Base-by-base conservation (phyloP, 2,329 filamentous ascomycete species). In the Colletotrichum agaves region DNA sequence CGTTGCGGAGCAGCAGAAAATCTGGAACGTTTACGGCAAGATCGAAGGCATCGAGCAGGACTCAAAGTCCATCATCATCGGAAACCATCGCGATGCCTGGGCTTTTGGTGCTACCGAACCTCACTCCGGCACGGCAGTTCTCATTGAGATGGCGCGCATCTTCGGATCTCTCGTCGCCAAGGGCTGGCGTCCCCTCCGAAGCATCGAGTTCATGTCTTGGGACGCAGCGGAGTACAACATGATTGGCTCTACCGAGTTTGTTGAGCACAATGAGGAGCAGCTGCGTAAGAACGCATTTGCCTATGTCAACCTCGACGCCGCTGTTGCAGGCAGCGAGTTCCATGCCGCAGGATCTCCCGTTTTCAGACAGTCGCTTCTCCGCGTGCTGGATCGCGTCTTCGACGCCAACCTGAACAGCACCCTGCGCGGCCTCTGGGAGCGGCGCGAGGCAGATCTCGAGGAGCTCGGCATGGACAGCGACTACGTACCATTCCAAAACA, bases 141-240 rank as follows among this genome's bases (percentile, higher is more conserved):
- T 99, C 85, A 86, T 98, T 61, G 96, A 99, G 80, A 85, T 98
- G 65, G 90, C 92, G 21, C 90, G 92, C 49, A 89, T 97, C 55
- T 93, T 99, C 73, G 93, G 94, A 44, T 89, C 93, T 70, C 86
- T 98, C 15, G 84, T 90, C 21, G 79, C 84, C 15, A 87, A 89
- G 64, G 95, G 94, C 60, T 99, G 96, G 96, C 87, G 92, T 27
- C 96, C 96, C 1, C 84, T 97, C 15, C 91, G 96, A n/a, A 97
- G 93, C 3, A 97, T 99, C 71, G 92, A 97, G 77, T 98, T 99
- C 78, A 94, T 94, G 75, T 97, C 93, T 37, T 99, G 96, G 96
- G 96, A 99, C 77, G 96, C 88, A 4, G 91, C 91, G 72, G 93
- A 95, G 78, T 98, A 97, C 82, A 98, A 98, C 78, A 82, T 96